Evolutionary conservation across 2,329 filamentous ascomycete species (phyloP).

Genomic region (Penicillium brevicompactum): DNA sequence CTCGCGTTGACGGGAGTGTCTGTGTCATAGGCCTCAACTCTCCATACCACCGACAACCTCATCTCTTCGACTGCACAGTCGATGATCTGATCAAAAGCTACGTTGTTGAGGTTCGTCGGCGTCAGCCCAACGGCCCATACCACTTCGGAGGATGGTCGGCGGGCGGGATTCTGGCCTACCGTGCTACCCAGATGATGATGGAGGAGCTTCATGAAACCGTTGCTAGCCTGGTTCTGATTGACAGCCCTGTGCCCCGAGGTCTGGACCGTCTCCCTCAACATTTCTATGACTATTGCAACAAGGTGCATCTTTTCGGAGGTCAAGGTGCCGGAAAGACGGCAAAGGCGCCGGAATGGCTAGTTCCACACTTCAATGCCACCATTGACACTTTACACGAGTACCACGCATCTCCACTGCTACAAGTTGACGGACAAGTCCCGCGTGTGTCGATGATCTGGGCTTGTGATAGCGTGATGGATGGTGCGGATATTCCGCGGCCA

Average conservation of each 20-base stretch:
- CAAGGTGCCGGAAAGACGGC: not conserved
- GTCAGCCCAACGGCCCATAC: constrained; percentile 55
- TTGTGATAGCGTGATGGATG: not conserved
- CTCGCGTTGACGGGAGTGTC: not conserved
- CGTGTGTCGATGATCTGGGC: not conserved
- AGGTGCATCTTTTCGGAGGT: constrained; percentile 34
- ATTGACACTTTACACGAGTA: constrained; percentile 18
- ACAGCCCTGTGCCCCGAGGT: constrained; percentile 57
- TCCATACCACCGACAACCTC: constrained; percentile 14
- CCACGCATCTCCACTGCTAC: not conserved
- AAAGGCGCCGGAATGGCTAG: constrained; percentile 11
- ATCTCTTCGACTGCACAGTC: constrained; percentile 20
- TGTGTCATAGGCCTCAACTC: constrained; percentile 16
- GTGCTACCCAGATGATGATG: constrained; percentile 66
- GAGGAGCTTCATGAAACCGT: constrained; percentile 59
- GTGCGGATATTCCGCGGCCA: not conserved
- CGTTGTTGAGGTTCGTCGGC: constrained; percentile 35
- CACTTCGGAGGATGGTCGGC: constrained; percentile 64
- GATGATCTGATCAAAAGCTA: constrained; percentile 26
- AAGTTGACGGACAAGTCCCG: not conserved
- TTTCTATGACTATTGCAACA: constrained; percentile 53
- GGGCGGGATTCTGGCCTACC: constrained; percentile 59
- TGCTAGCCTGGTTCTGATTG: constrained; percentile 58
- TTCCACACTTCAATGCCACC: constrained; percentile 19
- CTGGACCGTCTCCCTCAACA: constrained; percentile 58